Base-by-base conservation (phyloP, 2,329 filamentous ascomycete genomes). In the Talaromyces pinophilus region DNA sequence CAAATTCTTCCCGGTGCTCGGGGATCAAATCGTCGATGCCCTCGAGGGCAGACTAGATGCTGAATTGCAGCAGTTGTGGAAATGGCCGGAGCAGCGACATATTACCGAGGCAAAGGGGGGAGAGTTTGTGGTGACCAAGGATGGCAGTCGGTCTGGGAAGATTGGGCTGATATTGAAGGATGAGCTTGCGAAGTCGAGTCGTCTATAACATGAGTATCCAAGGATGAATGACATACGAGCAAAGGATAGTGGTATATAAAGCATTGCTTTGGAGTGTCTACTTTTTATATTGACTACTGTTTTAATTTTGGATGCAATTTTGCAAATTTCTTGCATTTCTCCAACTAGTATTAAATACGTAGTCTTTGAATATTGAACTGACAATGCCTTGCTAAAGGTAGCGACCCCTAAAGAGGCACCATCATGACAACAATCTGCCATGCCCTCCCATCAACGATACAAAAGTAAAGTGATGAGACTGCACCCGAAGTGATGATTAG, bases 1-100 rank as follows among this genome's bases (percentile, higher is more conserved):
- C 73, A 85, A 85, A 69, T 85, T 85, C 75, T 76, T 85, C 67
- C 83, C 84, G 42, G 78, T 85, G 15, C 75, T 85, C n/a, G 83
- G 83, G 13, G 81, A 83, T 61, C 83, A 83, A 70, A 77, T 85
- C 64, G 78, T 83, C 40, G 79, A 82, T 67, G 79, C 80, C 11
- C 69, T 84, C 10, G 78, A 83, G 69, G 80, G 79, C 1, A 77
- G 69, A 0, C 74, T 85, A 17, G 77, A 76, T n/a, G 69, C 75
- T 1, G 81, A 81, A 44, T 71, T 82, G 57, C 69, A 66, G 10
- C 68, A 78, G 15, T 67, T 82, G 50, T 85, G 83, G 83, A 67
- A 72, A 6, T 83, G 81, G 81, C 73, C 74, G 15, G 74, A 75
- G 30, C 19, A 40, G n/a, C 59, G 40, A 3, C 40, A 46, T n/a